Evolutionary conservation across 208 protist genomes (phyloP).

Genomic region (Trypanosoma conorhini): DNA sequence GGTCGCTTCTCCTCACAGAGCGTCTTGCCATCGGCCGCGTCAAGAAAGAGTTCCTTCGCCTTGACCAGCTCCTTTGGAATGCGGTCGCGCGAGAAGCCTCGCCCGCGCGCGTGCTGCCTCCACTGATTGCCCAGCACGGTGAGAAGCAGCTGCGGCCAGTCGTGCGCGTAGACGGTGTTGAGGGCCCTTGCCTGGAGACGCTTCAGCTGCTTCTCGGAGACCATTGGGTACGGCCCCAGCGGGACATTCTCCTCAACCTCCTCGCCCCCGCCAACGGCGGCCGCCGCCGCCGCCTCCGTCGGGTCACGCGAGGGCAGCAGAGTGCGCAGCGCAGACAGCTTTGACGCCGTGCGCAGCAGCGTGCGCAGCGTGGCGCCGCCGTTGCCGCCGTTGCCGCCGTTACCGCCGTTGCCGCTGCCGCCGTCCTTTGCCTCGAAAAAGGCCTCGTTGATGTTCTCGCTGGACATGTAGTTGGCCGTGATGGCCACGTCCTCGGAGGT

Average conservation of each 20-base stretch:
- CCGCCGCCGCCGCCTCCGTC: conserved; percentile 34
- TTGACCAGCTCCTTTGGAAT: conserved; percentile 40
- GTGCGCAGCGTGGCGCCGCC: background rate
- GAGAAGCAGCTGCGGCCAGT: conserved; percentile 94
- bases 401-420: background rate
- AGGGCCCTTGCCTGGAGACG: conserved; percentile 80
- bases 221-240: conserved; percentile 75
- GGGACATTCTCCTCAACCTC: conserved; percentile 19
- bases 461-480: conserved; percentile 26
- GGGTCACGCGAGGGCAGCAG: conserved; percentile 36
- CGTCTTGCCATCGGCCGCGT: conserved; percentile 26
- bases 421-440: background rate
- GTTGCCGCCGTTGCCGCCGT: background rate
- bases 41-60: conserved; percentile 55
- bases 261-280: conserved; percentile 11
- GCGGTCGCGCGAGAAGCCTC: conserved; percentile 25
- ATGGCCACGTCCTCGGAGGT: conserved; percentile 65
- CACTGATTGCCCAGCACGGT: conserved; percentile 83
- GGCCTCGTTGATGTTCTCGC: conserved; percentile 44
- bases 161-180: conserved; percentile 95
- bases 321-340: conserved; percentile 25
- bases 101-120: conserved; percentile 46
- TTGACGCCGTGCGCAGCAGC: conserved; percentile 24
- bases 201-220: conserved; percentile 65
- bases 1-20: conserved; percentile 32